Evolutionary conservation across 768 basidiomycete genomes (phyloP), one percentile per base, ranked within the genome.

Genomic region (Hygrocybe coccinea): DNA sequence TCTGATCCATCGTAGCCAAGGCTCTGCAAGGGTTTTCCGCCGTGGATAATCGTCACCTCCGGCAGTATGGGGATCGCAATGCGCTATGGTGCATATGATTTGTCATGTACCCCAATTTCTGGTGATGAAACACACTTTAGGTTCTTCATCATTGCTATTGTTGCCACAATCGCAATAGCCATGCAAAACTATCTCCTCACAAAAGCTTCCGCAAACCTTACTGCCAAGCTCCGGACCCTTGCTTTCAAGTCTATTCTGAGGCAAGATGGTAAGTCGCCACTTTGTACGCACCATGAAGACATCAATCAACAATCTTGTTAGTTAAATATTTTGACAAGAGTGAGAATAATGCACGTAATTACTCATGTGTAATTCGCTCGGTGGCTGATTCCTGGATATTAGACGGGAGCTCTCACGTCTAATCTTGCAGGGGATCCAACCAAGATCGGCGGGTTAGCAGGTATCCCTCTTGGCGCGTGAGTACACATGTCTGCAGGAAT

Each of bases 251-350:
- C 94, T 6, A 87, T 94, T 55, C 73, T 97, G 12, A 78, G 91
- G 46, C 93, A 95, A 76, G 95, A 97, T 65, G 84, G 88, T 83
- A 63, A 71, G 80, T 81, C n/a, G n/a, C n/a, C n/a, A n/a, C n/a
- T n/a, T n/a, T n/a, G n/a, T n/a, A n/a, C n/a, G n/a, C n/a, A n/a
- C n/a, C n/a, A n/a, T n/a, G n/a, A n/a, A n/a, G n/a, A n/a, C n/a
- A n/a, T n/a, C n/a, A n/a, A n/a, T n/a, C n/a, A n/a, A n/a, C n/a
- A n/a, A n/a, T n/a, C n/a, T n/a, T n/a, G n/a, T n/a, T n/a, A 87
- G 85, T 91, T 62, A 87, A 86, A 58, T 95, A 86, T 76, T 97
- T 95, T 56, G 93, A 97, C 70, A 85, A 82, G 71, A 89, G 91
- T 22, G 82, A 85, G 69, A 84, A 97, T 66, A 89, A 77, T 55